phyloP scores from a whole-genome alignment of 257 asterid genomes.

The Cinchona pubescens region DNA sequence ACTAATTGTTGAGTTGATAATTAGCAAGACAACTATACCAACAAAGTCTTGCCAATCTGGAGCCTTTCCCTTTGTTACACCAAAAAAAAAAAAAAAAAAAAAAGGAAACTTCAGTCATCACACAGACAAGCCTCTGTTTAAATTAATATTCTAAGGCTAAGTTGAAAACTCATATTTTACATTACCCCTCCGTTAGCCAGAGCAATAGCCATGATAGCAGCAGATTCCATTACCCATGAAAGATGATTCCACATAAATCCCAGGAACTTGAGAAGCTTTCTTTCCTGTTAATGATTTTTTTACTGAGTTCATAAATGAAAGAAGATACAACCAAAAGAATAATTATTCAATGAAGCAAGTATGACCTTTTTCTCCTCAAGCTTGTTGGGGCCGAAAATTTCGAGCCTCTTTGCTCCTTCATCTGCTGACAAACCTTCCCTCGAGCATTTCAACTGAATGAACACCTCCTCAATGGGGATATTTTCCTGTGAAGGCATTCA shows the following conservation, averaged over 20 bases:
- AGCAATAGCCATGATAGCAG: conserved; percentile 86
- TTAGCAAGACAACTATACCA: conserved; percentile 56
- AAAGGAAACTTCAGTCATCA: neutral
- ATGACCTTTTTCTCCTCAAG: conserved; percentile 67
- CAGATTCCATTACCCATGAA: conserved; percentile 94
- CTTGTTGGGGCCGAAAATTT: conserved; percentile 69
- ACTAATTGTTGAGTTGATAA: conserved; percentile 84
- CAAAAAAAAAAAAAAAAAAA: neutral
- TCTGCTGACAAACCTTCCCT: conserved; percentile 56
- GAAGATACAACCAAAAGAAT: neutral
- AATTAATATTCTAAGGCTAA: neutral
- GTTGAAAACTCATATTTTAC: neutral
- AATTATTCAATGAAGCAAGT: neutral
- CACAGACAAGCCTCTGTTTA: neutral
- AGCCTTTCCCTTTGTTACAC: conserved; percentile 51
- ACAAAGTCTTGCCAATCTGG: conserved; percentile 85
- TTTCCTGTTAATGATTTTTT: conserved; percentile 30
- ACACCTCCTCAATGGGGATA: conserved; percentile 74
- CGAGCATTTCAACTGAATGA: conserved; percentile 49
- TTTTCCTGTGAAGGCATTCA: conserved; percentile 42
- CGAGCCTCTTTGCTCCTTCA: conserved; percentile 61
- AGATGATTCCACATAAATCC: conserved; percentile 99
- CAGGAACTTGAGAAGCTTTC: conserved; percentile 63
- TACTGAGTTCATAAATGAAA: neutral
- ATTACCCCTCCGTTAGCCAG: conserved; percentile 80